Percentiles rank a stretch among this genome's conserved stretches.
These are phyloP conservation scores for Moniliophthora roreri DNA, from an alignment of 1,284 basidiomycete species.

Conservation along the genomic window DNA sequence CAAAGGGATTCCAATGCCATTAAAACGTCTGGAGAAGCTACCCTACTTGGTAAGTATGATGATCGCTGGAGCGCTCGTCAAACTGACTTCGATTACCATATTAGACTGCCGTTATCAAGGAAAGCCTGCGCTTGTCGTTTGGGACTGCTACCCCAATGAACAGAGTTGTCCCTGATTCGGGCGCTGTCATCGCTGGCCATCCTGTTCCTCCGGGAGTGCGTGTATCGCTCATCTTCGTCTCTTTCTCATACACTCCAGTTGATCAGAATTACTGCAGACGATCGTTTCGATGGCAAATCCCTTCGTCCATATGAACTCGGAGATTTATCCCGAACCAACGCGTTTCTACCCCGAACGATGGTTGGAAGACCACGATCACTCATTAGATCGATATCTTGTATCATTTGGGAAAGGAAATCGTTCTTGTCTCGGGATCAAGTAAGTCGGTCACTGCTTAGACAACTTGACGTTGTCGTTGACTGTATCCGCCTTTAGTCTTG, in stretches of 20 bases:
- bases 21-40: no score
- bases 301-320: slow-evolving; percentile 21
- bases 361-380: slow-evolving; percentile 16
- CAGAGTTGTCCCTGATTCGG: slow-evolving; percentile 19
- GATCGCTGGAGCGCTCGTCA: not conserved
- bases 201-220: not conserved
- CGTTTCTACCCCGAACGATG: slow-evolving; percentile 31
- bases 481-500: not conserved
- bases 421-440: slow-evolving; percentile 23
- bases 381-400: slow-evolving; percentile 16
- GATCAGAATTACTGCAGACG: slow-evolving; percentile 15
- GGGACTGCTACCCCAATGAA: slow-evolving; percentile 16
- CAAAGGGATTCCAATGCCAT: no score
- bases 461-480: not conserved
- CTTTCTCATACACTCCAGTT: not conserved
- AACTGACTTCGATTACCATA: not conserved
- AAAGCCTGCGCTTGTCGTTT: slow-evolving; percentile 27
- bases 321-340: slow-evolving; percentile 23
- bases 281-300: slow-evolving; percentile 21
- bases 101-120: slow-evolving; percentile 31
- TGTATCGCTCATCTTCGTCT: no score
- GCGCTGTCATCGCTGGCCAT: slow-evolving; percentile 18
- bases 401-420: slow-evolving; percentile 20
- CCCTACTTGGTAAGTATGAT: no score
- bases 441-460: slow-evolving; percentile 5